A percentile compares a stretch with the other conserved stretches of the same genome.
phyloP scores from a whole-genome alignment of 805 yeast species.

The Metschnikowia proteae region DNA sequence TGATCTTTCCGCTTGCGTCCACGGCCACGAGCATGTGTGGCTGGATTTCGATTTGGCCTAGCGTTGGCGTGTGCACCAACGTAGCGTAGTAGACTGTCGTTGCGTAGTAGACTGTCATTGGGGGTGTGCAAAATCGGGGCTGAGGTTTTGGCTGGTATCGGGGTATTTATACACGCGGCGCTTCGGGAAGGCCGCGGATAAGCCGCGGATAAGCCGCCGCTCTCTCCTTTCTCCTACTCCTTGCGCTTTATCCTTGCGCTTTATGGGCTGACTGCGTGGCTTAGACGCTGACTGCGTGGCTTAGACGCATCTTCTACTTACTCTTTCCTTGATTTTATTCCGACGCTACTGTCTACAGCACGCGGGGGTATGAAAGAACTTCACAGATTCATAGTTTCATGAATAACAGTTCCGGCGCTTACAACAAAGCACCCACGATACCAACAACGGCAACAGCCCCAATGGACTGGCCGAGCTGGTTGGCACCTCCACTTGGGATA shows the following conservation, averaged over 20 bases:
- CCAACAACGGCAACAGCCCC: conserved; percentile 42
- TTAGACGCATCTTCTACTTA: not conserved
- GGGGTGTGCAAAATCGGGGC: too few relatives aligned
- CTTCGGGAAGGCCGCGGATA: too few relatives aligned
- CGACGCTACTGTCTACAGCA: conserved; percentile 2
- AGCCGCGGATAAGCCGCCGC: too few relatives aligned
- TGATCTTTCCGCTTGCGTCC: conserved; percentile 51
- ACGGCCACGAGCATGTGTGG: conserved; percentile 63
- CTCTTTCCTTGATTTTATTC: not conserved
- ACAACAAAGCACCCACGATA: conserved; percentile 34
- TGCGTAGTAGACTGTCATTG: not conserved
- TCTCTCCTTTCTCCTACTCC: too few relatives aligned
- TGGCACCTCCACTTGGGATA: conserved; percentile 19
- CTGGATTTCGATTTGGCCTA: conserved; percentile 55
- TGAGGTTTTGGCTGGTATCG: too few relatives aligned
- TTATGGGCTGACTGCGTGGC: too few relatives aligned
- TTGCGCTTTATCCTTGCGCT: too few relatives aligned
- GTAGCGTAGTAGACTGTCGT: conserved; percentile 59
- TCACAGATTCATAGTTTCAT: not conserved
- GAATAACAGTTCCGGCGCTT: conserved; percentile 1
- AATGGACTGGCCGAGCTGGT: conserved; percentile 25
- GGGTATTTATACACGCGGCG: too few relatives aligned
- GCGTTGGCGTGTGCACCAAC: conserved; percentile 63
- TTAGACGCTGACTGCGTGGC: too few relatives aligned
- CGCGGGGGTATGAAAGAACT: conserved; percentile 1